Conservation (phyloP, 495 filamentous ascomycete species). For the Neurospora discreta region DNA sequence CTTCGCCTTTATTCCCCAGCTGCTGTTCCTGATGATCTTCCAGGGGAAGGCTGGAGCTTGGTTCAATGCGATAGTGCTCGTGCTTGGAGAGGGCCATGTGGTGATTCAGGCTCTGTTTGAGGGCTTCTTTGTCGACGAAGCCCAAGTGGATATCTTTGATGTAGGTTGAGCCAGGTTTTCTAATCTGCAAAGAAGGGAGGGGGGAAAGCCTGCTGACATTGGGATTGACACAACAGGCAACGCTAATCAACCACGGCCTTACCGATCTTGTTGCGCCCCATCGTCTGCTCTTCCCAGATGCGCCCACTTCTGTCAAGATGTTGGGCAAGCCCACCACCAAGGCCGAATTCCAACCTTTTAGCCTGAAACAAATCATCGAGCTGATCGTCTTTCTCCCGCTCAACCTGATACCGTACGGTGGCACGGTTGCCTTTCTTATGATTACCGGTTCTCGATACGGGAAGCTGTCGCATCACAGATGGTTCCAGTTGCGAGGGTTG, state of each 20-base stretch:
- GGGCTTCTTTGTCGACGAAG: constrained; percentile 70
- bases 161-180: constrained; percentile 40
- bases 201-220: not conserved
- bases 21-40: constrained; percentile 67
- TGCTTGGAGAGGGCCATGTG: constrained; percentile 71
- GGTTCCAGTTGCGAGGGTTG: constrained; percentile 75
- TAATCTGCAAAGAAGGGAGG: not conserved
- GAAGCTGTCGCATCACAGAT: constrained; percentile 51
- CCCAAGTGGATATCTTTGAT: constrained; percentile 87
- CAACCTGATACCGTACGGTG: constrained; percentile 80
- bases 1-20: constrained; percentile 82
- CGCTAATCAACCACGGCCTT: constrained; percentile 38
- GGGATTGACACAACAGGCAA: constrained; percentile 23
- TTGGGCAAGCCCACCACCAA: constrained; percentile 62
- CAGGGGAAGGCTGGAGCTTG: constrained; percentile 67
- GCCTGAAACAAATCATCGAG: constrained; percentile 64
- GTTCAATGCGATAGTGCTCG: constrained; percentile 63
- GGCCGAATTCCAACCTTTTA: constrained; percentile 59
- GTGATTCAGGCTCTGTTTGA: constrained; percentile 70
- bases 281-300: constrained; percentile 52
- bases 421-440: constrained; percentile 66
- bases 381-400: constrained; percentile 71
- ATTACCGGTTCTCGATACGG: constrained; percentile 51
- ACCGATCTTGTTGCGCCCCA: constrained; percentile 54
- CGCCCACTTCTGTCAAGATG: constrained; percentile 52